Percentiles rank a stretch among this genome's conserved stretches.
phyloP scores from a whole-genome alignment of 352 stramenopile species.

The Phytophthora sansomeana region DNA sequence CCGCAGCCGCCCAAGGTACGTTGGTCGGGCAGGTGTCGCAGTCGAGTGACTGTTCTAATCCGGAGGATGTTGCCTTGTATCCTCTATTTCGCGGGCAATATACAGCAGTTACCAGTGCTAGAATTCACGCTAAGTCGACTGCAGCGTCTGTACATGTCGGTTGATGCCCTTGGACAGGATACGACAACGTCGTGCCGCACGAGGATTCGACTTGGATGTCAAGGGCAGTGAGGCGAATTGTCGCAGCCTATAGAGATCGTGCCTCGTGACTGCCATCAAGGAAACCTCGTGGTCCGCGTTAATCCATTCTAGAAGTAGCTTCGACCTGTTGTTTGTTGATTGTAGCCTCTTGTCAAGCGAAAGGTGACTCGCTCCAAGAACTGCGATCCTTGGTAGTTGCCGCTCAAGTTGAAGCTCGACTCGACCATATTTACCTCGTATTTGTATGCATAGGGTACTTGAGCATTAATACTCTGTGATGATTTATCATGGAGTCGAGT shows the following conservation, averaged over 20 bases:
- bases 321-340: neutral
- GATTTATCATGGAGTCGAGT: neutral
- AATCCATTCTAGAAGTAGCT: constrained; percentile 6
- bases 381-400: constrained; percentile 9
- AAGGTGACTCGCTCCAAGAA: neutral
- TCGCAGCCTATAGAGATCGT: constrained; percentile 10
- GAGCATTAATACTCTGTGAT: neutral
- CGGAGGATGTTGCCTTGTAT: no score
- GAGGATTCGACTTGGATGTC: neutral
- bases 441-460: neutral
- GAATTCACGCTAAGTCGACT: no score
- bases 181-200: neutral
- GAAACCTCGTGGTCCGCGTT: neutral
- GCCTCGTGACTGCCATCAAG: constrained; percentile 2
- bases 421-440: neutral
- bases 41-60: no score
- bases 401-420: constrained; percentile 15
- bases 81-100: no score
- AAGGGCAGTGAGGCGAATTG: neutral
- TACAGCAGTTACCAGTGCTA: no score
- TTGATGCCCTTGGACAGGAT: no score
- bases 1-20: no score
- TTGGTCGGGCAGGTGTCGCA: no score
- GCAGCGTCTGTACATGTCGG: no score
- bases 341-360: no score